Evolutionary conservation across 2,329 filamentous ascomycete genomes (phyloP).

Genomic region (Dothiorella sarmentorum): DNA sequence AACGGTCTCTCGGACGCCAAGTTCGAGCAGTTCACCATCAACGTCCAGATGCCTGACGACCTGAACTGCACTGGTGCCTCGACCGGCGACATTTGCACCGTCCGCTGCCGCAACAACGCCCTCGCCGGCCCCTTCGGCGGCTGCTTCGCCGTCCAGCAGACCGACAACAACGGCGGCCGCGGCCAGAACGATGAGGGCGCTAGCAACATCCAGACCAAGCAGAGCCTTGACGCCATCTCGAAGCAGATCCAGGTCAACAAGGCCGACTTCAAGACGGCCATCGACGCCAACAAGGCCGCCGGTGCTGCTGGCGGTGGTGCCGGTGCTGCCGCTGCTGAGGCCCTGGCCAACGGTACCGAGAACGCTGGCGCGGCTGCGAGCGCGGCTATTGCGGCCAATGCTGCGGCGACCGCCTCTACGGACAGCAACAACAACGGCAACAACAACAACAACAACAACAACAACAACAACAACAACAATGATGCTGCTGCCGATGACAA

Average conservation of each 20-base stretch:
- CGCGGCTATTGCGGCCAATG: constrained; percentile 12
- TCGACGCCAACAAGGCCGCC: constrained; percentile 46
- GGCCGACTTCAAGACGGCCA: constrained; percentile 47
- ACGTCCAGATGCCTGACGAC: constrained; percentile 50
- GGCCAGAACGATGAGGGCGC: constrained; percentile 24
- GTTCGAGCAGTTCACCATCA: constrained; percentile 55
- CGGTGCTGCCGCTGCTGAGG: constrained; percentile 37
- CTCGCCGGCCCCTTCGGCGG: constrained; percentile 56
- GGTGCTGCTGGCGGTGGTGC: constrained; percentile 34
- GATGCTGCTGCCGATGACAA: too few relatives aligned
- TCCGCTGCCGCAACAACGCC: constrained; percentile 59
- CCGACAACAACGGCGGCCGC: constrained; percentile 42
- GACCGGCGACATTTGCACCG: constrained; percentile 57
- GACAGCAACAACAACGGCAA: constrained; percentile 19
- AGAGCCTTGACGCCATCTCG: constrained; percentile 45
- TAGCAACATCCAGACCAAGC: constrained; percentile 44
- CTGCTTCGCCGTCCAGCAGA: constrained; percentile 58
- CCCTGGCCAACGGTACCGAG: constrained; percentile 37
- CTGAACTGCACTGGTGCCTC: constrained; percentile 27
- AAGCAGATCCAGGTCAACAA: constrained; percentile 52
- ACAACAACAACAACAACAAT: constrained; percentile 20
- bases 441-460: constrained; percentile 21
- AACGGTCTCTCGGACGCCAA: constrained; percentile 59
- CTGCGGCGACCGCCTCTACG: constrained; percentile 2
- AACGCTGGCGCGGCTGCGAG: constrained; percentile 24